A percentile compares a stretch with the other conserved stretches of the same genome.
Conservation (phyloP, 2,329 filamentous ascomycete genomes). For the Venturia effusa region DNA sequence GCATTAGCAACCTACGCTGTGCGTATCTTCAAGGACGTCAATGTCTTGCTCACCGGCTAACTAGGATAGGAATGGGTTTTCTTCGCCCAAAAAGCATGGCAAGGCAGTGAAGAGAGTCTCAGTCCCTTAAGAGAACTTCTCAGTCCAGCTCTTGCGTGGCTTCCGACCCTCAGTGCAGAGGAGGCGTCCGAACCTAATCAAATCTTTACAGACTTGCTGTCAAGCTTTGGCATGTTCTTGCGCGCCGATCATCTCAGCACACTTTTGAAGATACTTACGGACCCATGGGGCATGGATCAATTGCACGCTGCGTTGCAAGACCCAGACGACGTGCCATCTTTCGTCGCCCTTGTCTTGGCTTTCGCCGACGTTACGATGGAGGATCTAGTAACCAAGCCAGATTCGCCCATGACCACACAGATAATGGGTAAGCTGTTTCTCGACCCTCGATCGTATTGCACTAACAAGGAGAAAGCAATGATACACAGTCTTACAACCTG, state of each 20-base stretch:
- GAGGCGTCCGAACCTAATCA: slow-evolving; percentile 40
- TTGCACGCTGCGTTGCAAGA: slow-evolving; percentile 47
- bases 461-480: slow-evolving; percentile 21
- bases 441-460: not conserved
- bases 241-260: slow-evolving; percentile 45
- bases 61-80: slow-evolving; percentile 55
- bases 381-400: slow-evolving; percentile 44
- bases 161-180: slow-evolving; percentile 41
- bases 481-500: slow-evolving; percentile 56
- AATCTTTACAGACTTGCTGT: slow-evolving; percentile 53
- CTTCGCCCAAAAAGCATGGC: slow-evolving; percentile 53
- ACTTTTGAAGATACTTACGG: slow-evolving; percentile 50
- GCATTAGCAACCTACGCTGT: slow-evolving; percentile 17
- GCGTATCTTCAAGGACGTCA: slow-evolving; percentile 20
- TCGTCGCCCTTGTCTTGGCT: slow-evolving; percentile 55
- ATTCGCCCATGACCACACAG: slow-evolving; percentile 36
- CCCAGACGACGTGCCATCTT: slow-evolving; percentile 47
- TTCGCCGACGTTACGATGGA: slow-evolving; percentile 57
- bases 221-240: slow-evolving; percentile 55
- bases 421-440: slow-evolving; percentile 23
- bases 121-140: slow-evolving; percentile 50
- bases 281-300: slow-evolving; percentile 45
- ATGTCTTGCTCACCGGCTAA: not conserved
- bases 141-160: slow-evolving; percentile 47
- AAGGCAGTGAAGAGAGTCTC: slow-evolving; percentile 45